Conservation (phyloP, 2,329 filamentous ascomycete genomes). For the Talaromyces pinophilus region DNA sequence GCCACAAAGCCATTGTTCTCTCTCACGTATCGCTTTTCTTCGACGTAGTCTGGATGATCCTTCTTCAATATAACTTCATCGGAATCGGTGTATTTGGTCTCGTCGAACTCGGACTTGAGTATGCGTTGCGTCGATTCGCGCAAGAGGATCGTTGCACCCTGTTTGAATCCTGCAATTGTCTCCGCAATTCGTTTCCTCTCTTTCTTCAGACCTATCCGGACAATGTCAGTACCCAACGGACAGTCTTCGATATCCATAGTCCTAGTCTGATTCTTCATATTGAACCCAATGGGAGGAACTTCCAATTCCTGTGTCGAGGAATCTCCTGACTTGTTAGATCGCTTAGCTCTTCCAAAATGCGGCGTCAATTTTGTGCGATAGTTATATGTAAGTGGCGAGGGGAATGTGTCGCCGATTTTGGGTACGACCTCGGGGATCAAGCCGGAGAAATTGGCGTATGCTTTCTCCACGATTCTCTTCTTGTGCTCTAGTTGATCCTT, state of each 20-base stretch:
- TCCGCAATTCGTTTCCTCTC: constrained; percentile 75
- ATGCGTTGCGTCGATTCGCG: constrained; percentile 77
- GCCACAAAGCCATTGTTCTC: constrained; percentile 79
- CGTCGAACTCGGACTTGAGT: constrained; percentile 14
- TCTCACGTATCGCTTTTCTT: constrained; percentile 86
- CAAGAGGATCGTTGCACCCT: constrained; percentile 83
- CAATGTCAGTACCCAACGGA: constrained; percentile 85
- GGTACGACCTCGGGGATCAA: constrained; percentile 75
- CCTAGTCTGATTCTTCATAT: constrained; percentile 74
- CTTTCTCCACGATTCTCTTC: constrained; percentile 81
- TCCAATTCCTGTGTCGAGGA: constrained; percentile 31
- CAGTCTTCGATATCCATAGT: constrained; percentile 97
- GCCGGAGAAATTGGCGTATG: constrained; percentile 86
- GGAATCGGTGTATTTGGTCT: constrained; percentile 30
- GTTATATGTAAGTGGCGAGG: constrained; percentile 84
- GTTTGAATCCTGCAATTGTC: constrained; percentile 70
- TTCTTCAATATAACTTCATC: constrained; percentile 54
- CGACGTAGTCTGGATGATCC: constrained; percentile 62
- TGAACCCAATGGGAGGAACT: constrained; percentile 84
- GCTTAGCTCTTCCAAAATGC: constrained; percentile 81
- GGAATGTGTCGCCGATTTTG: constrained; percentile 77
- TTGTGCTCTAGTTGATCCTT: constrained; percentile 82
- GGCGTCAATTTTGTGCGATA: constrained; percentile 97
- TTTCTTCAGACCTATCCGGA: constrained; percentile 73
- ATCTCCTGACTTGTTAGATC: constrained; percentile 50